Evolutionary conservation across 2,329 filamentous ascomycete genomes (phyloP), one percentile per base, ranked within the genome.

Genomic region (Alternaria solani): DNA sequence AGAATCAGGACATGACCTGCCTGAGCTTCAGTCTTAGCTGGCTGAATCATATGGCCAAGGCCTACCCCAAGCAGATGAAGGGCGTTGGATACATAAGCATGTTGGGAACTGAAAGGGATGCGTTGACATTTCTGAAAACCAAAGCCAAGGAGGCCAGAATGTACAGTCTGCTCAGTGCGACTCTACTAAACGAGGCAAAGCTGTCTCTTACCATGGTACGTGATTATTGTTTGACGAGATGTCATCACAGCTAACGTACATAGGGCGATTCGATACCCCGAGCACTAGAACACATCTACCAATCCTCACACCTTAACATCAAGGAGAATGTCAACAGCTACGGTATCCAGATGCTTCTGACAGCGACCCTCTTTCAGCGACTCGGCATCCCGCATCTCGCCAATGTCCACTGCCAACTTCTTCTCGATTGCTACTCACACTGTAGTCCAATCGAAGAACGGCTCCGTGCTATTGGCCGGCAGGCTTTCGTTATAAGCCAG

Each of bases 11-110:
- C 74, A 92, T 93, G 83, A 89, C 87, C 4, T 98, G 95, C 74
- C 84, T 99, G 57, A 98, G 97, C 77, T 98, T 96, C 79, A 92
- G 93, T 32, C 86, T 99, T 62, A 96, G 93, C 73, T 99, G 95
- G 95, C 84, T 98, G 3, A 96, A 96, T 72, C 93, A 97, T 74
- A 96, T 97, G 69, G 91, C 90, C n/a, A 92, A 93, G 72, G 88
- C 91, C 0, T 93, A 94, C 69, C 91, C 93, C 0, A 84, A 88
- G 54, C 85, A 93, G n/a, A 88, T 93, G 66, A 86, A 84, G 49
- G 86, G 89, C 52, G 83, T 91, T 6, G 90, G 89, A 63, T 89
- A 90, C 39, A 89, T 86, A 69, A 92, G 88, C 58, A 89, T 93
- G 83, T 82, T 93, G 8, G 92, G 90, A 0, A 89, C 88, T 34